Evolutionary conservation across 495 filamentous ascomycete genomes (phyloP).

Genomic region (Penicillium maclennaniae): DNA sequence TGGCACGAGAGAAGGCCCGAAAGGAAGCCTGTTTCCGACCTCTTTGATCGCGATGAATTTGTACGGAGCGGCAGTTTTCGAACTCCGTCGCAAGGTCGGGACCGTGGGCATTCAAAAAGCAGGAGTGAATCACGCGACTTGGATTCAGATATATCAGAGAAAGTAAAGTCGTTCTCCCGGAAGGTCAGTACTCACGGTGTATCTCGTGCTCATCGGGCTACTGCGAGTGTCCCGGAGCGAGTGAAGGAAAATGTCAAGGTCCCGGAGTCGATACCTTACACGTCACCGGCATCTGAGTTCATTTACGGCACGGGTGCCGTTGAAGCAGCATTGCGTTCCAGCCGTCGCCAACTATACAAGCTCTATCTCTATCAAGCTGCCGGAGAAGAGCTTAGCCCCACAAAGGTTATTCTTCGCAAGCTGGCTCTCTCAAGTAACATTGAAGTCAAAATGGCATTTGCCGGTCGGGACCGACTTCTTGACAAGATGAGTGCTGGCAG

Average conservation of each 20-base stretch:
- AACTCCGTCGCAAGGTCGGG: conserved; percentile 25
- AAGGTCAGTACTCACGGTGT: not conserved
- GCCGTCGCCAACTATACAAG: conserved; percentile 71
- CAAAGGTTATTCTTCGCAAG: conserved; percentile 48
- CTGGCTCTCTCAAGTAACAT: conserved; percentile 58
- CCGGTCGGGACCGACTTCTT: conserved; percentile 58
- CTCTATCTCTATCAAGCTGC: conserved; percentile 65
- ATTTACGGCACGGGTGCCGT: conserved; percentile 81
- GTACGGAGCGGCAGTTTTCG: conserved; percentile 34
- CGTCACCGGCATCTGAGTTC: conserved; percentile 84
- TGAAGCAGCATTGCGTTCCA: conserved; percentile 70
- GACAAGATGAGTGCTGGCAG: conserved; percentile 80
- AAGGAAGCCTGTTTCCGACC: not conserved
- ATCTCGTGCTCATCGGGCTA: conserved; percentile 21
- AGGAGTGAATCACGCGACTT: not conserved
- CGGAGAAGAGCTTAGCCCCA: conserved; percentile 37
- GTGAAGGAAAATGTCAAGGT: conserved; percentile 37
- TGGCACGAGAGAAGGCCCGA: not conserved
- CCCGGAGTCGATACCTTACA: conserved; percentile 67
- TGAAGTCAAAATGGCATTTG: conserved; percentile 48
- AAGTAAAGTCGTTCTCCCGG: not conserved
- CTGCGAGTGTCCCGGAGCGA: conserved; percentile 33
- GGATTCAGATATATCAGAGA: not conserved
- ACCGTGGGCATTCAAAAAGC: conserved; percentile 2
- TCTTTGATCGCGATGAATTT: conserved; percentile 35